phyloP scores from a whole-genome alignment of 2,329 filamentous ascomycete species.

The Fusarium veterinarium region DNA sequence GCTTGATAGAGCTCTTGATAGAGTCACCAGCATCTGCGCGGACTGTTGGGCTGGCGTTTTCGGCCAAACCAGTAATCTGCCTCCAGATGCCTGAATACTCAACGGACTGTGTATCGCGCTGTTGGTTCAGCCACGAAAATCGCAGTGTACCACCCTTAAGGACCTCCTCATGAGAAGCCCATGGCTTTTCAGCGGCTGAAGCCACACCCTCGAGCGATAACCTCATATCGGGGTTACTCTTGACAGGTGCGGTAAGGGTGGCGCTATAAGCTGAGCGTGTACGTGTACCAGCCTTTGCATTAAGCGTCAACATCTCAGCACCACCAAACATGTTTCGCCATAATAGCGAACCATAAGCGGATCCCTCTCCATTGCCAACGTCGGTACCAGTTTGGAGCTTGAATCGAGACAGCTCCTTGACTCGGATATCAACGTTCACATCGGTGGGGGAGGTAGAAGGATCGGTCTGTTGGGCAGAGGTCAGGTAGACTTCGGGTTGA shows the following conservation, averaged over 20 bases:
- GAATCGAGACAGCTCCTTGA: constrained; percentile 85
- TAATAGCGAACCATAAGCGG: constrained; percentile 87
- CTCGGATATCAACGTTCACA: constrained; percentile 83
- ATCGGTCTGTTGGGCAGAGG: constrained; percentile 76
- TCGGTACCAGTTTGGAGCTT: constrained; percentile 95
- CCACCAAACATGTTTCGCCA: constrained; percentile 95
- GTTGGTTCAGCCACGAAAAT: constrained; percentile 76
- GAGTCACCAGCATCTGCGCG: constrained; percentile 89
- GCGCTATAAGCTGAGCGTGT: constrained; percentile 93
- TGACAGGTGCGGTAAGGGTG: constrained; percentile 82
- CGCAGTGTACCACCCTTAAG: constrained; percentile 82
- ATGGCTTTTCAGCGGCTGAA: constrained; percentile 88
- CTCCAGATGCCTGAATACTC: constrained; percentile 87
- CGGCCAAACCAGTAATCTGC: constrained; percentile 83
- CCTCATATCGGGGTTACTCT: constrained; percentile 84
- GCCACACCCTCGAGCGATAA: constrained; percentile 83
- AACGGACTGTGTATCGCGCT: constrained; percentile 78
- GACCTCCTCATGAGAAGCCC: constrained; percentile 94
- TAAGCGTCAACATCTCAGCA: constrained; percentile 87
- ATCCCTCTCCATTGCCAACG: constrained; percentile 92
- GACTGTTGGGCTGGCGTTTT: constrained; percentile 82
- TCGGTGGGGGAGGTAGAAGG: constrained; percentile 79
- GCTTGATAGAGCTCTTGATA: constrained; percentile 87
- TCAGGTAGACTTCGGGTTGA: constrained; percentile 84
- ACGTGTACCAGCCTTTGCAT: constrained; percentile 88